These are phyloP conservation scores for Aulographum hederae DNA, from an alignment of 2,329 filamentous ascomycete species.

Conservation along the genomic window DNA sequence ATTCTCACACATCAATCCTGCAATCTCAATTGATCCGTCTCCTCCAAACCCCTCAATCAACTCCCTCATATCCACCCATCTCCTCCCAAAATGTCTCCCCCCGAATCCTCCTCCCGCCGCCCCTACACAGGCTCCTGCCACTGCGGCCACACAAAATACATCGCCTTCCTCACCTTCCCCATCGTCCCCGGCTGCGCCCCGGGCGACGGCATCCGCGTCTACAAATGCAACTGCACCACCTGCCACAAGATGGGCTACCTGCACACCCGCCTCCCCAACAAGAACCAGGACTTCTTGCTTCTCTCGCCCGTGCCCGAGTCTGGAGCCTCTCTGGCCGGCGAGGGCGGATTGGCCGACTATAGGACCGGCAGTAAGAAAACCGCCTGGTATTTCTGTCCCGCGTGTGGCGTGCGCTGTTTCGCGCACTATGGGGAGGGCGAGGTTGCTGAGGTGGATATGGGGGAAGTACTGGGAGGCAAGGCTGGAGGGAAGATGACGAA, in stretches of 20 bases:
- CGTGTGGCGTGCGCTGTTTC: conserved; percentile 27
- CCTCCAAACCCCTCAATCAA: no score
- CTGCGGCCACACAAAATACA: conserved; percentile 25
- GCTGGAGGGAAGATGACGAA: conserved; percentile 8
- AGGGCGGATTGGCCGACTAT: conserved; percentile 24
- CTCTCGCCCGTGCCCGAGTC: conserved; percentile 19
- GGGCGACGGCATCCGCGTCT: conserved; percentile 10
- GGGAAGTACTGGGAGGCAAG: conserved; percentile 6
- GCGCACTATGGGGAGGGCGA: conserved; percentile 19
- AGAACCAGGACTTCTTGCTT: conserved; percentile 27
- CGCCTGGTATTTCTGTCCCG: conserved; percentile 29
- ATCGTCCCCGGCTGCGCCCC: conserved; percentile 4
- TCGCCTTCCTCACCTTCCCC: conserved; percentile 25
- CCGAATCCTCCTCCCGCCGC: not conserved
- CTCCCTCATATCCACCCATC: no score
- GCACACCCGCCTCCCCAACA: conserved; percentile 22
- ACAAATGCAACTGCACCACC: conserved; percentile 30
- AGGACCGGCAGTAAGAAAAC: conserved; percentile 12
- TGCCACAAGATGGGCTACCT: conserved; percentile 31
- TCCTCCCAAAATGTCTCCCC: no score
- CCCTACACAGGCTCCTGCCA: conserved; percentile 25
- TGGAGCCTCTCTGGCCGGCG: conserved; percentile 1
- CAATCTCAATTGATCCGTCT: no score
- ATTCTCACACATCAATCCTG: no score
- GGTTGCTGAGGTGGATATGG: conserved; percentile 1